Conservation (phyloP, 2,329 filamentous ascomycete species). For the Xylaria sp. region DNA sequence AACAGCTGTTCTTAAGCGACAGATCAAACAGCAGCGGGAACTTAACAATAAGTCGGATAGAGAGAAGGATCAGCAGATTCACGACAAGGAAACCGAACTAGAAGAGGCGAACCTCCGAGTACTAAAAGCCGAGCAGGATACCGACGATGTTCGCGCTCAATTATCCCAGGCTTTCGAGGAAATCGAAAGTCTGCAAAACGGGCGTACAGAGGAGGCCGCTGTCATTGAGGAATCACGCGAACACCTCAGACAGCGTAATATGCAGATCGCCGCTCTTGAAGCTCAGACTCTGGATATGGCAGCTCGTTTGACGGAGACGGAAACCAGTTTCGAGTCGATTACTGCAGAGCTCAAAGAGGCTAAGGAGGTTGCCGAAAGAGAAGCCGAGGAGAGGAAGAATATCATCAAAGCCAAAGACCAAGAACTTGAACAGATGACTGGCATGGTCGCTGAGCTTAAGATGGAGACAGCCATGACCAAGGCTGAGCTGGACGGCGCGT, state of each 20-base stretch:
- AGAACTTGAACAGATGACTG: slow-evolving; percentile 37
- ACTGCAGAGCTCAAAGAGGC: slow-evolving; percentile 35
- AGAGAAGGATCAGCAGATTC: slow-evolving; percentile 61
- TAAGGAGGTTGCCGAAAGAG: slow-evolving; percentile 29
- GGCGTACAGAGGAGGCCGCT: slow-evolving; percentile 32
- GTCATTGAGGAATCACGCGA: slow-evolving; percentile 35
- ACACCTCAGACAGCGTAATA: slow-evolving; percentile 40
- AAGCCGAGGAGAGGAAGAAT: slow-evolving; percentile 32
- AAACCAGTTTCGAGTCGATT: slow-evolving; percentile 36
- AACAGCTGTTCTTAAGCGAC: slow-evolving; percentile 79
- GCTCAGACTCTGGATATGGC: slow-evolving; percentile 37
- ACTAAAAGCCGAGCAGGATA: slow-evolving; percentile 32
- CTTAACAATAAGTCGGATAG: slow-evolving; percentile 82
- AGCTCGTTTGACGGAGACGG: slow-evolving; percentile 34
- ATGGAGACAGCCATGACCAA: slow-evolving; percentile 56
- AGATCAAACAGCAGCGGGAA: slow-evolving; percentile 93
- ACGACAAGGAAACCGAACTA: slow-evolving; percentile 52
- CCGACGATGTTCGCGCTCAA: slow-evolving; percentile 42
- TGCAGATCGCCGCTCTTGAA: slow-evolving; percentile 41
- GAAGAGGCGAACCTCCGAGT: slow-evolving; percentile 36
- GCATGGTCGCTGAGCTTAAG: slow-evolving; percentile 54
- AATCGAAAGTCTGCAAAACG: slow-evolving; percentile 38
- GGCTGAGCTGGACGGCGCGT: slow-evolving; percentile 57
- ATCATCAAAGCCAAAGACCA: slow-evolving; percentile 39
- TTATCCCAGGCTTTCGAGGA: slow-evolving; percentile 45